These are phyloP conservation scores for Backusella australiensis DNA, from an alignment of 192 early-diverging fungal genomes.

Conservation along the genomic window DNA sequence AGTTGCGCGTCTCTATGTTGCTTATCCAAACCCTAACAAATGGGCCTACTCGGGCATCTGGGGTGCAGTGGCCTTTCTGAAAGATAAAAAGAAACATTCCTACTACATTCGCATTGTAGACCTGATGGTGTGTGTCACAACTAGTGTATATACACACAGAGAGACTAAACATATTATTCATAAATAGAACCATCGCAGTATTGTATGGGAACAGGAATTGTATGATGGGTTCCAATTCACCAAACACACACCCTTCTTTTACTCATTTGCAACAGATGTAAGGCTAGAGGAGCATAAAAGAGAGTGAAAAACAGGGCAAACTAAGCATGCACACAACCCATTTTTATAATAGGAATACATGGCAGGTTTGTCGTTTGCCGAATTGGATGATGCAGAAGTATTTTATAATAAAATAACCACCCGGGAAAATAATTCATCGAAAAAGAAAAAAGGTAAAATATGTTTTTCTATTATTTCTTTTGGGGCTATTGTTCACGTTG, in stretches of 20 bases:
- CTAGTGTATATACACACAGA: background rate
- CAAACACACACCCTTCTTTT: conserved; percentile 63
- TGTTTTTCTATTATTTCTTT: background rate
- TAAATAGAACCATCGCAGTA: conserved; percentile 46
- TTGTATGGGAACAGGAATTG: conserved; percentile 82
- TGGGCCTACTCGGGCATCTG: conserved; percentile 75
- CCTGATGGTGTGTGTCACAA: conserved; percentile 43
- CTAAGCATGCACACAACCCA: background rate
- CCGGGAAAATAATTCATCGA: conserved; percentile 35
- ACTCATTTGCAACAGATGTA: conserved; percentile 70
- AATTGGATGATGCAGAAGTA: conserved; percentile 60
- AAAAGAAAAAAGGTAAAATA: conserved; percentile 40
- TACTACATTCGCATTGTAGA: conserved; percentile 69
- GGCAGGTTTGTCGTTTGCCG: conserved; percentile 71
- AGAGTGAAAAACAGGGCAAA: too few species aligned
- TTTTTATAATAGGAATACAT: conserved; percentile 44
- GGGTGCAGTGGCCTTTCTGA: conserved; percentile 69
- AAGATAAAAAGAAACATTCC: conserved; percentile 61
- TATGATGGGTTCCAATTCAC: conserved; percentile 70
- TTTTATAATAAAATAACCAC: conserved; percentile 65
- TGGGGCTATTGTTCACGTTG: conserved; percentile 24
- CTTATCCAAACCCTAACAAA: conserved; percentile 59
- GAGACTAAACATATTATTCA: background rate
- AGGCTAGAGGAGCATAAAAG: background rate
- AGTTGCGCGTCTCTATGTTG: conserved; percentile 76